Conservation (phyloP, 345 rosid species). For the Heritiera fomes region DNA sequence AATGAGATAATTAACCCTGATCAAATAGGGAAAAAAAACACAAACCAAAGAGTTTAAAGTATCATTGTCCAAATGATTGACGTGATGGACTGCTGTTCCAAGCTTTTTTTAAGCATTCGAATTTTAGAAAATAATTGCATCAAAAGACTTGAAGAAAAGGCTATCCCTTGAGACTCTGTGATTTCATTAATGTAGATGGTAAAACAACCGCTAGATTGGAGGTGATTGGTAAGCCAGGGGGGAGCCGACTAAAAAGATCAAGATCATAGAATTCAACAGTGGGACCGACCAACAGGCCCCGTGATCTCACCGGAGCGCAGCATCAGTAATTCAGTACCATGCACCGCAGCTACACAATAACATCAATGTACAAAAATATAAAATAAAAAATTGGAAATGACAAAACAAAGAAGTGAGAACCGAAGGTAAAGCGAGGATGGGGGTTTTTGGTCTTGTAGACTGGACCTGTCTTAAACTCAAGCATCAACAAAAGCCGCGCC, state of each 20-base stretch:
- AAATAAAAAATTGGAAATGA: slow-evolving; percentile 1
- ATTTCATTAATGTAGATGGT: not conserved
- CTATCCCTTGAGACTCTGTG: not conserved
- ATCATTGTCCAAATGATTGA: not conserved
- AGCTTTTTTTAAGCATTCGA: not conserved
- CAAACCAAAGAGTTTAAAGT: not conserved
- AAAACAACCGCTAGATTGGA: not conserved
- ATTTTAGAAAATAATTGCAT: not conserved
- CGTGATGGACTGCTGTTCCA: not conserved
- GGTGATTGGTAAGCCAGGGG: not conserved
- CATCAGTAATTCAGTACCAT: not conserved
- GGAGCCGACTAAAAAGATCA: not conserved
- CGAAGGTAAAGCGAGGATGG: not conserved
- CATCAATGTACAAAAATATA: not conserved
- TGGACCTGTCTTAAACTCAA: not conserved
- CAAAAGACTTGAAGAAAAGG: not conserved
- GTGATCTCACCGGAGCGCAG: not conserved
- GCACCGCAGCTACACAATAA: not conserved
- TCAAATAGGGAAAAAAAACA: not conserved
- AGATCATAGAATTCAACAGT: too few relatives aligned
- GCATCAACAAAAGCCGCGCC: slow-evolving; percentile 46
- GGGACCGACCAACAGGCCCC: not conserved
- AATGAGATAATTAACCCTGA: not conserved
- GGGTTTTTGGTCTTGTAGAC: not conserved
- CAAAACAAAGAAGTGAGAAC: not conserved